Conservation (phyloP, 352 stramenopile species). For the Globisporangium nodosum region DNA sequence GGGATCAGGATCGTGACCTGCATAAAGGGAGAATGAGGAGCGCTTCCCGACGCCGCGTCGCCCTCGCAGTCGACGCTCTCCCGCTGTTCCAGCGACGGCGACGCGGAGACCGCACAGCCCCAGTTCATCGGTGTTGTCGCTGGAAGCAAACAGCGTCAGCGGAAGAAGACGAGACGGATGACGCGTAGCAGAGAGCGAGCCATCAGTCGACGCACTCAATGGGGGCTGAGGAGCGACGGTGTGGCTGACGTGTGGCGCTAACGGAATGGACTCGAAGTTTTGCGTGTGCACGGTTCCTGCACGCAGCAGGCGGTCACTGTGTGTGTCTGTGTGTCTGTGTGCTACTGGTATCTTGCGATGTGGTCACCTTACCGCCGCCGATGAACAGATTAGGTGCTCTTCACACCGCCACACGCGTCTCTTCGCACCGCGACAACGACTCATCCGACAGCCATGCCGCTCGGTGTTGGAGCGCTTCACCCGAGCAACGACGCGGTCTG, state of each 20-base stretch:
- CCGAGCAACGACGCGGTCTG: conserved; percentile 34
- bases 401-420: background rate
- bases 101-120: background rate
- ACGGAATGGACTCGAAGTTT: background rate
- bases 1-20: conserved; percentile 78
- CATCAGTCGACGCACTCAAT: background rate
- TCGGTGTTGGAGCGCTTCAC: conserved; percentile 6
- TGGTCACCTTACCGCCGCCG: too few species aligned
- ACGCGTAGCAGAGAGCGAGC: background rate
- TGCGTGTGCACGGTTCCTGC: background rate
- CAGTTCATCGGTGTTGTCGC: background rate
- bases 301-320: background rate
- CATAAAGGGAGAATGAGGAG: conserved; percentile 84
- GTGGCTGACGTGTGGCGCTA: background rate
- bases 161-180: background rate
- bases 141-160: too few species aligned
- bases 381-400: too few species aligned
- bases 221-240: too few species aligned
- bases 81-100: background rate
- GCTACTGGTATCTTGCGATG: too few species aligned
- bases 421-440: background rate
- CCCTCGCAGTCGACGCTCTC: background rate
- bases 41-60: background rate
- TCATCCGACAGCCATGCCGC: background rate
- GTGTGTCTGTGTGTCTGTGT: background rate